Percentiles rank a stretch among this genome's conserved stretches.
Evolutionary conservation across 2,329 filamentous ascomycete genomes (phyloP).

Genomic region (Dendrostoma leiphaemia): DNA sequence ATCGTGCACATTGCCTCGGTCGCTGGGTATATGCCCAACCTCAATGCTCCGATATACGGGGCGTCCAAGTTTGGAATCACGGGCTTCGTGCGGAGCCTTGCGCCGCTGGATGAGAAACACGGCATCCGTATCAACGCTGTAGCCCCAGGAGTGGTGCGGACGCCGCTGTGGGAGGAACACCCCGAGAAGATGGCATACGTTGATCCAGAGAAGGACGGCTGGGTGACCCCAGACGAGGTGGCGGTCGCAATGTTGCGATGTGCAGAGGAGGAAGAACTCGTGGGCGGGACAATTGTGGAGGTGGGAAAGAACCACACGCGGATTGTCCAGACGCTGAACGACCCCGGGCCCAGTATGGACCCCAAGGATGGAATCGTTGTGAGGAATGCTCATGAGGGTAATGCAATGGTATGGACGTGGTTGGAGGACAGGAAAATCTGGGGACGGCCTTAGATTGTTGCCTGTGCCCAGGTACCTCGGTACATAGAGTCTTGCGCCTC

Average conservation of each 20-base stretch:
- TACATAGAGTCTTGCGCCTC: too few relatives aligned
- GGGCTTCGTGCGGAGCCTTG: slow-evolving; percentile 41
- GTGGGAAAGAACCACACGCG: slow-evolving; percentile 32
- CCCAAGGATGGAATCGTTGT: slow-evolving; percentile 27
- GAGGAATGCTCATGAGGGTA: slow-evolving; percentile 27
- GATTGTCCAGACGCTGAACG: slow-evolving; percentile 33
- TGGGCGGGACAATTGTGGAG: slow-evolving; percentile 42
- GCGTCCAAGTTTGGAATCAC: slow-evolving; percentile 38
- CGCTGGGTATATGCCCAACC: slow-evolving; percentile 33
- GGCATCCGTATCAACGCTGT: slow-evolving; percentile 41
- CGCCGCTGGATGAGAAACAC: slow-evolving; percentile 29
- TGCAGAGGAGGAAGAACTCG: slow-evolving; percentile 30
- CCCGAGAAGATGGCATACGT: slow-evolving; percentile 41
- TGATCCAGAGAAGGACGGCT: slow-evolving; percentile 32
- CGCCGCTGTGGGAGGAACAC: slow-evolving; percentile 44
- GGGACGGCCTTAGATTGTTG: slow-evolving; percentile 16
- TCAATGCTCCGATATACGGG: slow-evolving; percentile 36
- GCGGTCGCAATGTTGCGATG: slow-evolving; percentile 42
- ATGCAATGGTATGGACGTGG: slow-evolving; percentile 27
- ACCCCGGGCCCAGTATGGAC: slow-evolving; percentile 35
- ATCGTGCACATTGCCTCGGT: slow-evolving; percentile 37
- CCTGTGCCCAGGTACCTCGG: too few relatives aligned
- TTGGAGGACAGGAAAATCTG: slow-evolving; percentile 26
- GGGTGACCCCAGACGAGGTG: slow-evolving; percentile 41
- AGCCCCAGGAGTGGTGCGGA: slow-evolving; percentile 42